These are phyloP conservation scores for Rhododendron williamsianum DNA, from an alignment of 148 eudicot species.

Conservation along the genomic window DNA sequence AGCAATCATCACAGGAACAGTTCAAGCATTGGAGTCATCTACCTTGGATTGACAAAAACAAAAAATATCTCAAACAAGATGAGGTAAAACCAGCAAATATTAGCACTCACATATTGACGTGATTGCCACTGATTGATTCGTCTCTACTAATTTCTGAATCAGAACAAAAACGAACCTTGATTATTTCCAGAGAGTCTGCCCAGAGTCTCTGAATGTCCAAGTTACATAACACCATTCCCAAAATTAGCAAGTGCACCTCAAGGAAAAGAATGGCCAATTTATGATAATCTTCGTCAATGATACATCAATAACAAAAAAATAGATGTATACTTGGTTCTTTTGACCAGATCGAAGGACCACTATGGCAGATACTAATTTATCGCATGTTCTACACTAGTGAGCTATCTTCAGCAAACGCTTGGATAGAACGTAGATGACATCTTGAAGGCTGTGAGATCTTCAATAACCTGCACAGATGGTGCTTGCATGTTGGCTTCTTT, in stretches of 20 bases:
- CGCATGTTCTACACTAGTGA: not conserved
- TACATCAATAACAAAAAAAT: not conserved
- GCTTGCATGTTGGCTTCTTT: conserved; percentile 32
- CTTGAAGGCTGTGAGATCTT: conserved; percentile 53
- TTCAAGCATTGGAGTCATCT: not conserved
- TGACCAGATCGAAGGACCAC: conserved; percentile 1
- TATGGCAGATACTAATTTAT: not conserved
- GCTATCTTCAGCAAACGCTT: conserved; percentile 47
- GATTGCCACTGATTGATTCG: not conserved
- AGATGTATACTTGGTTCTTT: not conserved
- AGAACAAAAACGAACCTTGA: not conserved
- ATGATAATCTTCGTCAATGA: not conserved
- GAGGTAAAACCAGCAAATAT: not conserved
- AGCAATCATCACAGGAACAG: not conserved
- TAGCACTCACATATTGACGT: not conserved
- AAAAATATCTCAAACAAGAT: not conserved
- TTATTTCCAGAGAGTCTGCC: conserved; percentile 1
- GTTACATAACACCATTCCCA: not conserved
- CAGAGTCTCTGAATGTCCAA: not conserved
- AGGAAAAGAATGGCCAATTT: conserved; percentile 1
- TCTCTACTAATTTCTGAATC: not conserved
- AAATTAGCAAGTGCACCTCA: not conserved
- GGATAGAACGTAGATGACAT: conserved; percentile 54
- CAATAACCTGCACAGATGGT: conserved; percentile 36
- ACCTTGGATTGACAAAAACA: not conserved